Evolutionary conservation across 345 rosid genomes (phyloP).

Genomic region (Eucalyptus microcorys): DNA sequence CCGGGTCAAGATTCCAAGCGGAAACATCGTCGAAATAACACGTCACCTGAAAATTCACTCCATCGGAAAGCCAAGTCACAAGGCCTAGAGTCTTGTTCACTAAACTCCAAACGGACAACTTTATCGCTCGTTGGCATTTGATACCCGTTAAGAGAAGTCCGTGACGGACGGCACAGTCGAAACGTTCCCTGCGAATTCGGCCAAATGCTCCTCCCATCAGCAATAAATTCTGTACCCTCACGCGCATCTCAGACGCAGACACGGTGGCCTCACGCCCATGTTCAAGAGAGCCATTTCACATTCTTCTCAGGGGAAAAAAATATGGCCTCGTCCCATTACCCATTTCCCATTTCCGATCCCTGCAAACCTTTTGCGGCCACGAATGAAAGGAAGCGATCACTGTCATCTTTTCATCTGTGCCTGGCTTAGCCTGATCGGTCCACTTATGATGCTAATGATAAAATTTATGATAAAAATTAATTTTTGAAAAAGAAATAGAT

Average conservation of each 20-base stretch:
- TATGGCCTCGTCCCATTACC: not conserved
- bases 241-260: not conserved
- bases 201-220: not conserved
- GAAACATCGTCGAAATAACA: not conserved
- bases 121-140: not conserved
- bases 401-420: not conserved
- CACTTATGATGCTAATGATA: accelerated
- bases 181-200: not conserved
- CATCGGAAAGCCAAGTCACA: not conserved
- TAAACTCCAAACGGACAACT: not conserved
- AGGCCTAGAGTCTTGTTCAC: not conserved
- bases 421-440: accelerated
- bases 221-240: not conserved
- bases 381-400: not conserved
- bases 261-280: not conserved
- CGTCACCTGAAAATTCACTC: not conserved
- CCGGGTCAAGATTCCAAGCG: not conserved
- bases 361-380: not conserved
- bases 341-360: not conserved
- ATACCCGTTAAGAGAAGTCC: not conserved
- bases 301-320: not conserved
- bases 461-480: accelerated
- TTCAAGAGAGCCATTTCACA: not conserved
- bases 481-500: accelerated
- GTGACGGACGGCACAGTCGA: not conserved